These are phyloP conservation scores for Cystobasidium tubakii DNA, from an alignment of 768 basidiomycete species.

Conservation along the genomic window DNA sequence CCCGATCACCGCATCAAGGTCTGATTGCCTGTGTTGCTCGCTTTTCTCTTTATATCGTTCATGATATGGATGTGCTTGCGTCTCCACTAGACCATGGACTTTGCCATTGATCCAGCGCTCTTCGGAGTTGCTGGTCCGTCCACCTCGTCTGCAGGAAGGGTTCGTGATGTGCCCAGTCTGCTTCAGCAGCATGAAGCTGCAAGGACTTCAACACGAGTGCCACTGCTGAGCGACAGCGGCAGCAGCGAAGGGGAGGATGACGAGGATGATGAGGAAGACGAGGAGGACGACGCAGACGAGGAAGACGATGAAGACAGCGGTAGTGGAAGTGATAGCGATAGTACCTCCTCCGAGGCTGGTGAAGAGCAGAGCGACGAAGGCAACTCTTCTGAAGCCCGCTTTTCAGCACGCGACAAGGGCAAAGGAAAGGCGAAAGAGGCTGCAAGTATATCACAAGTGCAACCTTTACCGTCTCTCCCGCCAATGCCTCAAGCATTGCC, in stretches of 20 bases:
- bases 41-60: no score
- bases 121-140: slow-evolving; percentile 23
- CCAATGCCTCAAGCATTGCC: not conserved
- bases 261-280: slow-evolving; percentile 39
- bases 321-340: not conserved
- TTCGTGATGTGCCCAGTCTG: not conserved
- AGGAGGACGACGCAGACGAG: slow-evolving; percentile 18
- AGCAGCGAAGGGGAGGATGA: slow-evolving; percentile 24
- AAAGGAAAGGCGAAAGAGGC: slow-evolving; percentile 17
- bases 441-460: not conserved
- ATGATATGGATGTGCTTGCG: no score
- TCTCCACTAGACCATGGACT: not conserved
- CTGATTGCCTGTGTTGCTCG: no score
- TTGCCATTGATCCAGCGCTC: slow-evolving; percentile 45
- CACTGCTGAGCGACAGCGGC: slow-evolving; percentile 30
- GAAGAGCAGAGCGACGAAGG: slow-evolving; percentile 7
- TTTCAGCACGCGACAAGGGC: slow-evolving; percentile 51
- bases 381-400: slow-evolving; percentile 49
- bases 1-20: no score
- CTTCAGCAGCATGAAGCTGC: not conserved
- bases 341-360: slow-evolving; percentile 30
- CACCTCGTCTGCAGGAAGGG: slow-evolving; percentile 2
- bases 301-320: slow-evolving; percentile 5
- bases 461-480: not conserved
- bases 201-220: not conserved